Percentiles rank a stretch among this genome's conserved stretches.
These are phyloP conservation scores for Earliella scabrosa DNA, from an alignment of 1,284 basidiomycete genomes.

Conservation along the genomic window DNA sequence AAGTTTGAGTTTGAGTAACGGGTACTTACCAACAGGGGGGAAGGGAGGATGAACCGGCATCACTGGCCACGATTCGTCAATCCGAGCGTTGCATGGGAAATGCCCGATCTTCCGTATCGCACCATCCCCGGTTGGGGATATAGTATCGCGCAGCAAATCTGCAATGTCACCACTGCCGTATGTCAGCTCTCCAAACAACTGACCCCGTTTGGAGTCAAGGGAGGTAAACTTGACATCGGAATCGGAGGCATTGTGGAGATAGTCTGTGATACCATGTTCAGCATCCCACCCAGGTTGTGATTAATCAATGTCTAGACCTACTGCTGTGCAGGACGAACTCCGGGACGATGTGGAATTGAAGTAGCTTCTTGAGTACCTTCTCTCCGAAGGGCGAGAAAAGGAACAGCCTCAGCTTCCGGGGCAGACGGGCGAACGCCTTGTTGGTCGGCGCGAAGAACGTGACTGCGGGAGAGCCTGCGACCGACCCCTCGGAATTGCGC, in stretches of 20 bases:
- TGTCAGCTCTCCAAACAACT: not conserved
- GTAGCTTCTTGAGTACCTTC: conserved; percentile 58
- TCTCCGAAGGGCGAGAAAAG: conserved; percentile 74
- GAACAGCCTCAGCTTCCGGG: conserved; percentile 57
- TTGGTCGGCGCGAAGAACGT: conserved; percentile 74
- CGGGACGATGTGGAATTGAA: conserved; percentile 72
- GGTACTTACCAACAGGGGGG: too few species aligned
- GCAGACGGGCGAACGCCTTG: conserved; percentile 62
- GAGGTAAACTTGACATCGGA: not conserved
- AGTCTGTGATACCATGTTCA: conserved; percentile 20
- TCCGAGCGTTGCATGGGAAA: too few species aligned
- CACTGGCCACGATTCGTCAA: too few species aligned
- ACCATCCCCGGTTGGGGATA: too few species aligned
- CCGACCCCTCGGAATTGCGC: conserved; percentile 41
- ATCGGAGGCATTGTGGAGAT: conserved; percentile 30
- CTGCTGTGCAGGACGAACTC: conserved; percentile 58
- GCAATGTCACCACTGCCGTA: not conserved
- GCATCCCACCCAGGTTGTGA: not conserved
- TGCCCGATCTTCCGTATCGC: too few species aligned
- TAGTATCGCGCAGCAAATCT: not conserved
- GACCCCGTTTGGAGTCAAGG: not conserved
- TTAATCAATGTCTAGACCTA: conserved; percentile 31
- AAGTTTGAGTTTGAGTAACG: too few species aligned
- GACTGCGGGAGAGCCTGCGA: conserved; percentile 54
- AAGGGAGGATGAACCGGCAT: too few species aligned